Base-by-base conservation (phyloP, 352 stramenopile species). In the Heterotrichella gracilis region DNA sequence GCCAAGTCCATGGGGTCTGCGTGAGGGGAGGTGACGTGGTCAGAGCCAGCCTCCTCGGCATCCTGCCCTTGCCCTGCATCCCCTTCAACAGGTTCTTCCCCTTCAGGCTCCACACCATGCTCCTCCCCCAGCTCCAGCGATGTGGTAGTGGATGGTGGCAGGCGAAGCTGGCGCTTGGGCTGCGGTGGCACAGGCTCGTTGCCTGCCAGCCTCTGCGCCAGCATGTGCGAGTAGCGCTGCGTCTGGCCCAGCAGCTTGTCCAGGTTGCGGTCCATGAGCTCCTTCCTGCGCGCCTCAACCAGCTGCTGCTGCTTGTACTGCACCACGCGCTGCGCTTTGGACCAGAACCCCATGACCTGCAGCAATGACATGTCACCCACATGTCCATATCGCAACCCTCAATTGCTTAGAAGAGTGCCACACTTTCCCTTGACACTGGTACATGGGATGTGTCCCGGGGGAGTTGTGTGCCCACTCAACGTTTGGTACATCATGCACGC, bases 311-410 rank as follows among this genome's bases (percentile, higher is more conserved):
- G 86, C 77, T 96, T 95, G 74, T 93, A 96, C 21, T 82, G 82
- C 68, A 98, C 89, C 67, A 98, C 83, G 72, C 93, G 89, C 80
- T 97, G 90, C 71, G 98, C 92, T 76, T 97, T 97, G 32, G 75
- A 79, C 91, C 92, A 98, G 69, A 92, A 95, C 24, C 84, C 82
- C n/a, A n/a, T n/a, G n/a, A n/a, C n/a, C n/a, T n/a, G n/a, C n/a
- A n/a, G n/a, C n/a, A n/a, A n/a, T n/a, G n/a, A n/a, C n/a, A n/a
- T n/a, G n/a, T n/a, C n/a, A n/a, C n/a, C n/a, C n/a, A n/a, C n/a
- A n/a, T n/a, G n/a, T n/a, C n/a, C n/a, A n/a, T n/a, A n/a, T n/a
- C n/a, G n/a, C n/a, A n/a, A n/a, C n/a, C n/a, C n/a, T n/a, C n/a
- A n/a, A n/a, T n/a, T n/a, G n/a, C n/a, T n/a, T n/a, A n/a, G n/a